Base-by-base conservation (phyloP, 805 yeast species). In the Nakazawaea holstii region DNA sequence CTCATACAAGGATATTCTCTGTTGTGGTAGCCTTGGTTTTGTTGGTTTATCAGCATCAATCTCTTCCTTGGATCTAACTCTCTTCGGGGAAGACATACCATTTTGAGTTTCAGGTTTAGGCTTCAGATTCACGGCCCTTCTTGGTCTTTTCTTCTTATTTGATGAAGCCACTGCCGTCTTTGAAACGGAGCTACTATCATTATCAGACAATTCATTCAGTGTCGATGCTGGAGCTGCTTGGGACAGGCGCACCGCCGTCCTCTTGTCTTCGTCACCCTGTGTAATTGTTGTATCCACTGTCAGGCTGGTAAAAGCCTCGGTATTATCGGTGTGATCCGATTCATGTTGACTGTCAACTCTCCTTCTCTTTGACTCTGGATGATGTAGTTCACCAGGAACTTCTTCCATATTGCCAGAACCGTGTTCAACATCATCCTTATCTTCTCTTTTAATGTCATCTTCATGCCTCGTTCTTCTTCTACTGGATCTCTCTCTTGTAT, bases 1-100 rank as follows among this genome's bases (percentile, higher is more conserved):
- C 62, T 92, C 99, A 55, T 78, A 76, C 51, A 91, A 64, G 3
- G 90, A 77, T 3, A 87, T 78, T 46, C 88, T 77, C 17, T 82
- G 81, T 49, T 84, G 84, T 6, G 96, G 97, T 39, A 81, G 70
- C 48, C 96, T 77, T 11, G 98, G 97, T 55, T 80, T 85, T 41
- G 88, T 82, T 2, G 92, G 86, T 60, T 84, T 87, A 52, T 76
- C 80, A 37, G 80, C 74, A 31, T 76, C 75, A 32, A 79, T 71
- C 6, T 75, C 74, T 46, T 69, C 69, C 30, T 48, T 42, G 4
- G 46, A 35, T 40, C 38, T 33, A 10, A 14, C 6, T 33, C 35
- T 35, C 52, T 49, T 48, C 56, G 55, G 35, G 7, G 46, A 33
- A 64, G 56, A 24, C 8, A 10, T 31, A 6, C 27, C 15, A n/a